These are phyloP conservation scores for Tetradesmus obliquus DNA, from an alignment of 139 green algal species.

Conservation along the genomic window DNA sequence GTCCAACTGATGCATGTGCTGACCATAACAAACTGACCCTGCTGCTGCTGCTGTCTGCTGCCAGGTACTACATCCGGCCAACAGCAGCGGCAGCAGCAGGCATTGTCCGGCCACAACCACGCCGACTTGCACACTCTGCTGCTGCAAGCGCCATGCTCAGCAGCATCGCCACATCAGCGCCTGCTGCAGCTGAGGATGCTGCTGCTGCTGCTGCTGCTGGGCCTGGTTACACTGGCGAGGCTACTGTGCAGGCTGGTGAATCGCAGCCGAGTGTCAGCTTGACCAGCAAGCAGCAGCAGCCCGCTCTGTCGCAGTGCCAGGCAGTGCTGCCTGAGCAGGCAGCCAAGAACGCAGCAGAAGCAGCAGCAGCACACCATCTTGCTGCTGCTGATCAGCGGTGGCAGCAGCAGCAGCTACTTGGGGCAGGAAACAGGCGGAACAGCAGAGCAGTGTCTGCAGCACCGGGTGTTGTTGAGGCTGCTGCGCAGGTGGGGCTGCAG, in stretches of 20 bases:
- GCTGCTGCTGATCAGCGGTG: background rate
- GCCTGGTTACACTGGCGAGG: background rate
- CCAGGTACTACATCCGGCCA: background rate
- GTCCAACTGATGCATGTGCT: background rate
- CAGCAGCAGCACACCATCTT: background rate
- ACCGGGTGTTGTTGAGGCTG: slow-evolving; percentile 1
- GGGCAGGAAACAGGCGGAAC: background rate
- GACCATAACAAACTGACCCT: no score
- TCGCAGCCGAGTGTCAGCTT: background rate
- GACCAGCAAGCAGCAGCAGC: background rate
- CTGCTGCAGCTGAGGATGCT: no score
- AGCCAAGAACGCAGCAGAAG: background rate
- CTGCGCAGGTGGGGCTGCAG: slow-evolving; percentile 18
- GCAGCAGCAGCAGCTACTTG: background rate
- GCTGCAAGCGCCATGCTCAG: background rate
- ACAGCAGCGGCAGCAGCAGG: background rate
- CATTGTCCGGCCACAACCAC: background rate
- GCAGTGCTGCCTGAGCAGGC: background rate
- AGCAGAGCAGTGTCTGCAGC: background rate
- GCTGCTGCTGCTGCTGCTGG: no score
- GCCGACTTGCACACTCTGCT: background rate
- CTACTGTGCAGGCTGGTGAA: background rate
- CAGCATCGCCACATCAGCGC: background rate
- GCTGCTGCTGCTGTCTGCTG: background rate
- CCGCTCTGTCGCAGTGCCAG: background rate